Percentiles rank a stretch among this genome's conserved stretches.
Evolutionary conservation across 2,329 filamentous ascomycete species (phyloP).

Genomic region (Pezicula radicicola): DNA sequence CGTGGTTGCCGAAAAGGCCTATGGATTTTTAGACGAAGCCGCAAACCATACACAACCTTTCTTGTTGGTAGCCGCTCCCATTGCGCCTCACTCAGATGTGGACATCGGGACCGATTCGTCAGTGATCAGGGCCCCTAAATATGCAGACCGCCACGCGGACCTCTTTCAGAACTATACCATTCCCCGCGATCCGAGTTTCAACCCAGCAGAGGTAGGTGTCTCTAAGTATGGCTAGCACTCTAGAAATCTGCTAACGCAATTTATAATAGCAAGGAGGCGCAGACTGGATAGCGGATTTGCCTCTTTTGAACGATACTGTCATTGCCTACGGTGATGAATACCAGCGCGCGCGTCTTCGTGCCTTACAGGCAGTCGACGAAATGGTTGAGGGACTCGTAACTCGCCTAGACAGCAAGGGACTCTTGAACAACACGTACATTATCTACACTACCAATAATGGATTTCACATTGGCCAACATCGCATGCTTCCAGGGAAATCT

Average conservation of each 20-base stretch:
- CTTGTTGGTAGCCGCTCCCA: conserved; percentile 61
- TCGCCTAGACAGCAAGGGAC: conserved; percentile 33
- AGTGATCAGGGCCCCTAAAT: conserved; percentile 43
- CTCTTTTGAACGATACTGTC: conserved; percentile 35
- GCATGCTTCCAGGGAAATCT: conserved; percentile 44
- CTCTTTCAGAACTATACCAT: conserved; percentile 57
- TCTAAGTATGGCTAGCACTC: no score
- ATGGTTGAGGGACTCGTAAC: conserved; percentile 44
- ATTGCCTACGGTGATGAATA: conserved; percentile 46
- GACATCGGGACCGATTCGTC: conserved; percentile 28
- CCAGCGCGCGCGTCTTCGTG: conserved; percentile 45
- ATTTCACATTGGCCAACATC: conserved; percentile 48
- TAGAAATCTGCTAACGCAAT: neutral
- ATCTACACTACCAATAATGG: conserved; percentile 57
- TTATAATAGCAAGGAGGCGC: conserved; percentile 34
- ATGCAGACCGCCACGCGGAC: conserved; percentile 54
- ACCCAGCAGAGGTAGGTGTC: conserved; percentile 42
- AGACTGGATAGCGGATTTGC: conserved; percentile 40
- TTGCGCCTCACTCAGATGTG: conserved; percentile 54
- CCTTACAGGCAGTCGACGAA: conserved; percentile 52
- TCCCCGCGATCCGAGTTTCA: conserved; percentile 61
- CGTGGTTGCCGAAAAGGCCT: conserved; percentile 55
- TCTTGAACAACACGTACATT: conserved; percentile 45
- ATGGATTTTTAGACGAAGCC: conserved; percentile 54
- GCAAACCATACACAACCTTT: conserved; percentile 52